Conservation (phyloP, 2,329 filamentous ascomycete genomes). For the Tolypocladium amazonense region DNA sequence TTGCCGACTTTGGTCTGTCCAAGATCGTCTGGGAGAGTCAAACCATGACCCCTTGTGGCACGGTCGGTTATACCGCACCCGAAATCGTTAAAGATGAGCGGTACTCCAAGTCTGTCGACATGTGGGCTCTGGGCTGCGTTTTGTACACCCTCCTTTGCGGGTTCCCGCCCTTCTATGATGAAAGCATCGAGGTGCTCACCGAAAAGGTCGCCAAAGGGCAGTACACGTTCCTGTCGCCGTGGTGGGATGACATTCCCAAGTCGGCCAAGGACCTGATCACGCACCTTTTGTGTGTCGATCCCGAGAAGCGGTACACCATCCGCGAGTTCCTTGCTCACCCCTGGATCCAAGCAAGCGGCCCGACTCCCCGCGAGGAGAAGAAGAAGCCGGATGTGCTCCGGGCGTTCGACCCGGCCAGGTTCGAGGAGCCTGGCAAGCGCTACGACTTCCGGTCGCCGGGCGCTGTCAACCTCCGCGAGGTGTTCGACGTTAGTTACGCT, state of each 20-base stretch:
- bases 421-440: slow-evolving; percentile 52
- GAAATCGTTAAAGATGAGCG: slow-evolving; percentile 99
- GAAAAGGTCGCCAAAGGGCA: slow-evolving; percentile 96
- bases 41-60: slow-evolving; percentile 98
- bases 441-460: slow-evolving; percentile 93
- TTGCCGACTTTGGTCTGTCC: slow-evolving; percentile 93
- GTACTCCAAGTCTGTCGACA: slow-evolving; percentile 97
- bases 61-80: slow-evolving; percentile 93
- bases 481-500: slow-evolving; percentile 97
- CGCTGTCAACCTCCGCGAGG: slow-evolving; percentile 88
- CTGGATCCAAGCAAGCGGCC: slow-evolving; percentile 66
- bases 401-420: slow-evolving; percentile 45
- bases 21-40: slow-evolving; percentile 98
- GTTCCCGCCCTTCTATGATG: slow-evolving; percentile 97
- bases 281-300: slow-evolving; percentile 87
- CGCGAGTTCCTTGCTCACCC: slow-evolving; percentile 88
- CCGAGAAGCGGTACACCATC: slow-evolving; percentile 90
- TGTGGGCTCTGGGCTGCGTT: slow-evolving; percentile 97
- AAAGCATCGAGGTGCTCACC: slow-evolving; percentile 92
- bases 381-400: slow-evolving; percentile 37
- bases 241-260: slow-evolving; percentile 98
- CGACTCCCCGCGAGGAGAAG: slow-evolving; percentile 48
- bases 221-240: slow-evolving; percentile 94
- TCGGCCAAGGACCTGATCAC: slow-evolving; percentile 89
- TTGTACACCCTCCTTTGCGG: slow-evolving; percentile 94